These are phyloP conservation scores for Aureobasidium sp. DNA, from an alignment of 2,329 filamentous ascomycete species.

Conservation along the genomic window DNA sequence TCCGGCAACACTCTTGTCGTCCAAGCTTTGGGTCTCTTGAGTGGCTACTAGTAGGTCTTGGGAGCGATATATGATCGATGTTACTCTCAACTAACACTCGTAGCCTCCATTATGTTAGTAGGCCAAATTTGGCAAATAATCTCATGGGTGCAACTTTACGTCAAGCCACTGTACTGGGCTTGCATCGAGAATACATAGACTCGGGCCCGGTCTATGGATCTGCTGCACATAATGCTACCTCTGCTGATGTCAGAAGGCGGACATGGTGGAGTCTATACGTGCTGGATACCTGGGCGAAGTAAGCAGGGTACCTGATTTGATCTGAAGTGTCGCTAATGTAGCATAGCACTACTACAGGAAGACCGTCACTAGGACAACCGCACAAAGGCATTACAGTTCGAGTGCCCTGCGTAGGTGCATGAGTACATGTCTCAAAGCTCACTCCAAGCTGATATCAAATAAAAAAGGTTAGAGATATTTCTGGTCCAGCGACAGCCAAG, in stretches of 20 bases:
- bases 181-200: constrained; percentile 28
- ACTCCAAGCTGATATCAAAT: neutral
- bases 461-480: constrained; percentile 25
- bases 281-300: constrained; percentile 61
- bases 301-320: neutral
- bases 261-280: constrained; percentile 73
- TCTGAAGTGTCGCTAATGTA: neutral
- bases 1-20: constrained; percentile 27
- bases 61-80: rapidly evolving
- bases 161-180: constrained; percentile 28
- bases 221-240: constrained; percentile 39
- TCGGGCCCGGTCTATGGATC: constrained; percentile 29
- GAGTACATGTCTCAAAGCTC: neutral
- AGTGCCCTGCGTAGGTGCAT: constrained; percentile 43
- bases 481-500: constrained; percentile 50
- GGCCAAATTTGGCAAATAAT: constrained; percentile 28
- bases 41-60: constrained; percentile 24
- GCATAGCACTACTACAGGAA: constrained; percentile 57
- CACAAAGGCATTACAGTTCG: constrained; percentile 62
- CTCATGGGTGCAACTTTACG: constrained; percentile 29
- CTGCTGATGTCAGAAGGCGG: constrained; percentile 55
- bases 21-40: constrained; percentile 26
- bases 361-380: constrained; percentile 62
- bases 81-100: neutral
- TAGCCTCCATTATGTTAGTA: constrained; percentile 27